phyloP scores from a whole-genome alignment of 257 asterid species.

The Gentiana macrophylla region DNA sequence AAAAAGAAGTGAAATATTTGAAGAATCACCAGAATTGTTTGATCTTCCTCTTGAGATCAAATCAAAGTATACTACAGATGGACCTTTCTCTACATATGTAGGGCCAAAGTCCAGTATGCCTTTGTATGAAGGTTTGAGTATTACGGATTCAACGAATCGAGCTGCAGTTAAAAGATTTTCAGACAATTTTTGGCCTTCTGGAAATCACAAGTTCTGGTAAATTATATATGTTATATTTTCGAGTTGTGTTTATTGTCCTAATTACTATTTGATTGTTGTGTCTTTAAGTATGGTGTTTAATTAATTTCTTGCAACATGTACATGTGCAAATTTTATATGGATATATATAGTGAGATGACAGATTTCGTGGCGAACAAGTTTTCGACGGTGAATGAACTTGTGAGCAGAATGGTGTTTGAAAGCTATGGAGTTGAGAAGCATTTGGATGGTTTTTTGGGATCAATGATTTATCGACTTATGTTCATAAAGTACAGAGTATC shows the following conservation, averaged over 20 bases:
- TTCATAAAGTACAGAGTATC: conserved; percentile 31
- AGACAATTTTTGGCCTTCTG: conserved; percentile 50
- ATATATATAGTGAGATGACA: not conserved
- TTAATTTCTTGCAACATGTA: too few relatives aligned
- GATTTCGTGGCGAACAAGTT: conserved; percentile 24
- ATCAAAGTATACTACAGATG: not conserved
- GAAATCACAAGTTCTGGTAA: conserved; percentile 37
- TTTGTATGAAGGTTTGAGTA: conserved; percentile 50
- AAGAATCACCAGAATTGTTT: conserved; percentile 1
- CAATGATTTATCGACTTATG: conserved; percentile 41
- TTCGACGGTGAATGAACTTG: conserved; percentile 35
- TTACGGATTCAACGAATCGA: conserved; percentile 29
- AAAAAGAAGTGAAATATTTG: not conserved
- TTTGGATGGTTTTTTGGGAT: conserved; percentile 28
- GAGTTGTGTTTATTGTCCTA: too few relatives aligned
- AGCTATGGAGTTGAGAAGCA: conserved; percentile 45
- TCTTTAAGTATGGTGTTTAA: too few relatives aligned
- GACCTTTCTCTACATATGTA: conserved; percentile 16
- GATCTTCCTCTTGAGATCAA: conserved; percentile 6
- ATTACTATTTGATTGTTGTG: too few relatives aligned
- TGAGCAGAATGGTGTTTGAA: conserved; percentile 45
- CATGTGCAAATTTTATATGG: not conserved
- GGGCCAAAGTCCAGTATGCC: conserved; percentile 41
- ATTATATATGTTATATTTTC: not conserved
- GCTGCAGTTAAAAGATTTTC: conserved; percentile 28